phyloP scores from a whole-genome alignment of 1,284 basidiomycete genomes.

The Ustilago trichophora region DNA sequence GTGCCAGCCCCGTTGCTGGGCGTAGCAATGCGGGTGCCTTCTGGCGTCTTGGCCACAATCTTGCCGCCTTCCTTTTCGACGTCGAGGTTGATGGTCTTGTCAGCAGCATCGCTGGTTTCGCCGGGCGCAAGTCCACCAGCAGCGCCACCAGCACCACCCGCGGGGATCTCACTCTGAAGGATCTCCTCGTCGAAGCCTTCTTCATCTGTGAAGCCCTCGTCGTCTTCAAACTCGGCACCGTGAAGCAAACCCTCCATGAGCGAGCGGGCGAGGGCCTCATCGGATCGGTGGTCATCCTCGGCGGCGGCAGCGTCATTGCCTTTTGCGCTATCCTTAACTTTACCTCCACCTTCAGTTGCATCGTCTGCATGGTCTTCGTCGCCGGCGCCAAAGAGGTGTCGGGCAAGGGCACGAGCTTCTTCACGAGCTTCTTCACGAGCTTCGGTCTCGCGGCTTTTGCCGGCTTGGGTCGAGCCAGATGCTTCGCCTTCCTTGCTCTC shows the following conservation, averaged over 20 bases:
- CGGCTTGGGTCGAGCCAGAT: no score
- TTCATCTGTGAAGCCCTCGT: constrained; percentile 53
- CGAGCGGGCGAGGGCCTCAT: constrained; percentile 51
- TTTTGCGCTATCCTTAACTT: constrained; percentile 9
- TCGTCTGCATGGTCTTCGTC: constrained; percentile 4
- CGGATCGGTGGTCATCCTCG: constrained; percentile 25
- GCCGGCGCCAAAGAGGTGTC: constrained; percentile 37
- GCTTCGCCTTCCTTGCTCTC: constrained; percentile 1
- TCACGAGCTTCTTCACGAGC: no score
- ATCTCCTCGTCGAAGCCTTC: constrained; percentile 59
- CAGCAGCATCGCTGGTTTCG: constrained; percentile 26
- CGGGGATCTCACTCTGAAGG: constrained; percentile 49
- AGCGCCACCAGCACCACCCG: constrained; percentile 25
- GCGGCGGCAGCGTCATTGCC: no score
- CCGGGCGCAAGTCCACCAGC: constrained; percentile 6
- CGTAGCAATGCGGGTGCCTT: constrained; percentile 90
- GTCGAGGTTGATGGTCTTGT: constrained; percentile 58
- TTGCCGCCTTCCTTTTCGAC: constrained; percentile 69
- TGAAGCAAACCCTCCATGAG: constrained; percentile 56
- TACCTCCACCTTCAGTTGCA: constrained; percentile 22
- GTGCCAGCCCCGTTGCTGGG: constrained; percentile 71
- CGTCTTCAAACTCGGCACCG: constrained; percentile 51
- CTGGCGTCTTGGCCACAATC: constrained; percentile 92
- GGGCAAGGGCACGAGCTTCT: constrained; percentile 32
- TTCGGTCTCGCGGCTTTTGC: constrained; percentile 7